Percentiles rank a stretch among this genome's conserved stretches.
These are phyloP conservation scores for Aspergillus latus DNA, from an alignment of 2,329 filamentous ascomycete genomes.

Conservation along the genomic window DNA sequence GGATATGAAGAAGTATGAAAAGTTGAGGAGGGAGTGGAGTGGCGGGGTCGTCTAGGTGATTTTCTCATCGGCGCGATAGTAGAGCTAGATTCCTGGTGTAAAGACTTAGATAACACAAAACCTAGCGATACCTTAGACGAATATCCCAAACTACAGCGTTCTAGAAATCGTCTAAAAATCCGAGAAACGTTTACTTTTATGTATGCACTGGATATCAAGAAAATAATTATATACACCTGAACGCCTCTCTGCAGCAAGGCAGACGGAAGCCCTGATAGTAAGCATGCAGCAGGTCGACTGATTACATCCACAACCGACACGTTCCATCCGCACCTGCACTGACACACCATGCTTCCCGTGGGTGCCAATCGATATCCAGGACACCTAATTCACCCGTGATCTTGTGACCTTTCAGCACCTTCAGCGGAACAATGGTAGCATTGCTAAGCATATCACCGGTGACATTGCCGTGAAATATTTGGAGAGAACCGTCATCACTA, in stretches of 20 bases:
- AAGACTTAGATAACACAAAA: background rate
- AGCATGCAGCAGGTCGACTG: slow-evolving; percentile 22
- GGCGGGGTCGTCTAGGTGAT: slow-evolving; percentile 31
- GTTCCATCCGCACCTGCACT: slow-evolving; percentile 94
- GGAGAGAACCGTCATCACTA: slow-evolving; percentile 88
- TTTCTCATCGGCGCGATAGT: background rate
- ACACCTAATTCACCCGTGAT: slow-evolving; percentile 84
- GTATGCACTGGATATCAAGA: slow-evolving; percentile 34
- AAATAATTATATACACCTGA: slow-evolving; percentile 28
- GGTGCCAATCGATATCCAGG: slow-evolving; percentile 95
- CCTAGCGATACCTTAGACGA: background rate
- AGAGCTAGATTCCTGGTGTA: background rate
- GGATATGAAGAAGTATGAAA: slow-evolving; percentile 58
- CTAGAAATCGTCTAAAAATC: background rate
- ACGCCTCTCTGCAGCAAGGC: slow-evolving; percentile 23
- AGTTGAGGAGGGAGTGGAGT: slow-evolving; percentile 52
- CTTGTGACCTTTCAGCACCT: slow-evolving; percentile 87
- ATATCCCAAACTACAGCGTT: background rate
- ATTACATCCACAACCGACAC: slow-evolving; percentile 79
- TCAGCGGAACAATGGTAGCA: slow-evolving; percentile 91
- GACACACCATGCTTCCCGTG: slow-evolving; percentile 87
- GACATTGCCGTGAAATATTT: slow-evolving; percentile 96
- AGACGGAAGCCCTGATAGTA: slow-evolving; percentile 21
- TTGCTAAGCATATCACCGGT: slow-evolving; percentile 95
- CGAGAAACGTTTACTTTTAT: slow-evolving; percentile 13